Evolutionary conservation across 2,329 filamentous ascomycete genomes (phyloP), one percentile per base, ranked within the genome.

Genomic region (Curvularia eragrostidis): DNA sequence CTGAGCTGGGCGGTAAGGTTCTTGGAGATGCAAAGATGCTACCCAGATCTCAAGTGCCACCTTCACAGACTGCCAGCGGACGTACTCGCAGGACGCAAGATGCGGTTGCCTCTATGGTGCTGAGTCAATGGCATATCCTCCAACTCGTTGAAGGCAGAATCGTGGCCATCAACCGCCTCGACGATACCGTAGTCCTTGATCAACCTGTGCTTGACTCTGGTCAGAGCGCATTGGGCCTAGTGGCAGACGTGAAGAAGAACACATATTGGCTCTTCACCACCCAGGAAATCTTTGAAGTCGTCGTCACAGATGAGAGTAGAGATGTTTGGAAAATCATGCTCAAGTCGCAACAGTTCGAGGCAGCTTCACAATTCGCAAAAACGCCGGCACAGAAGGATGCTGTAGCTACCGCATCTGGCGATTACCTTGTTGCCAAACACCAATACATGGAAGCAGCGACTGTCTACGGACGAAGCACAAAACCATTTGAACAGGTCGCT

Each of bases 201-300:
- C 93, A 98, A 76, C 83, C 88, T 21, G 89, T 99, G 4, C 82
- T 98, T 13, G 90, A 94, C 54, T 84, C 87, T 4, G 91, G 90
- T 0, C 91, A 97, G 68, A 88, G 84, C 68, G 87, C 89, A 4
- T 81, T 99, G n/a, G 93, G 91, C 0, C 84, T 99, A 18, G 89
- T 93, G 49, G 89, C 94, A 8, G 95, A 99, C 76, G 85, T 90
- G 59, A 94, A 95, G 75, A 97, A 97, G 81, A 96, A 94, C 71
- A 99, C 95, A 0, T 97, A 94, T 73, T 99, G 96, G 95, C 84
- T 99, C 2, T 96, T 98, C 72, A 98, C 94, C 0, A 85, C 87
- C 0, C 85, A 91, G 55, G 93, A 96, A 70, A 97, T 99, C 49
- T 97, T 93, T 67, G 95, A 99, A 78, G 89, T 99, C 57, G 91